A percentile compares a stretch with the other conserved stretches of the same genome.
Conservation (phyloP, 2,329 filamentous ascomycete genomes). For the Ceratocystis albifundus region DNA sequence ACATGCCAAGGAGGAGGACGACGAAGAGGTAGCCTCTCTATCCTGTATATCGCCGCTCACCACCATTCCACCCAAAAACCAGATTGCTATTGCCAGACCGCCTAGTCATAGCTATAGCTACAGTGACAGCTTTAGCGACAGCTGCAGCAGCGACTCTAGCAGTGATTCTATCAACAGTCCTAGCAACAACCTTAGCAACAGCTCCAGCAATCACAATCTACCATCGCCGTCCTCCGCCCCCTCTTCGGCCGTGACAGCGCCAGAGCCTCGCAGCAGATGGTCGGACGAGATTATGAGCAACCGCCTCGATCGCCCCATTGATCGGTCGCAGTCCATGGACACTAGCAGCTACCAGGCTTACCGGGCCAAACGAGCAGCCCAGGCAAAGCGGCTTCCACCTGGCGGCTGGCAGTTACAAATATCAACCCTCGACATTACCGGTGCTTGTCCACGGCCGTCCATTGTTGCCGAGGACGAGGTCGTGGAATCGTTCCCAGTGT, state of each 20-base stretch:
- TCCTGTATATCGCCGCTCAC: conserved; percentile 6
- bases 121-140: too few species aligned
- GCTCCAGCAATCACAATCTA: neutral
- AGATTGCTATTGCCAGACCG: neutral
- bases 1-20: neutral
- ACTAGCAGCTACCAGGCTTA: neutral
- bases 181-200: too few species aligned
- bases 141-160: too few species aligned
- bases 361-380: neutral
- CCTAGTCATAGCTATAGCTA: neutral
- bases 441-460: conserved; percentile 15
- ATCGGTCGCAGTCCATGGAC: conserved; percentile 3
- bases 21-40: conserved; percentile 1
- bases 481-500: conserved; percentile 3
- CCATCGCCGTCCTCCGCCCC: conserved; percentile 3
- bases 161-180: too few species aligned
- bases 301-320: neutral
- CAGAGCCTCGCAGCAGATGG: conserved; percentile 10
- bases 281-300: neutral
- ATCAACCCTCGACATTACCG: conserved; percentile 21
- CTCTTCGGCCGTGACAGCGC: neutral
- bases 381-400: conserved; percentile 11
- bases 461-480: conserved; percentile 19
- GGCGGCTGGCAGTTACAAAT: conserved; percentile 21
- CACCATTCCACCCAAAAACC: neutral